A percentile compares a stretch with the other conserved stretches of the same genome.
Evolutionary conservation across 192 early-diverging fungal species (phyloP).

Genomic region (Umbelopsis ramanniana): DNA sequence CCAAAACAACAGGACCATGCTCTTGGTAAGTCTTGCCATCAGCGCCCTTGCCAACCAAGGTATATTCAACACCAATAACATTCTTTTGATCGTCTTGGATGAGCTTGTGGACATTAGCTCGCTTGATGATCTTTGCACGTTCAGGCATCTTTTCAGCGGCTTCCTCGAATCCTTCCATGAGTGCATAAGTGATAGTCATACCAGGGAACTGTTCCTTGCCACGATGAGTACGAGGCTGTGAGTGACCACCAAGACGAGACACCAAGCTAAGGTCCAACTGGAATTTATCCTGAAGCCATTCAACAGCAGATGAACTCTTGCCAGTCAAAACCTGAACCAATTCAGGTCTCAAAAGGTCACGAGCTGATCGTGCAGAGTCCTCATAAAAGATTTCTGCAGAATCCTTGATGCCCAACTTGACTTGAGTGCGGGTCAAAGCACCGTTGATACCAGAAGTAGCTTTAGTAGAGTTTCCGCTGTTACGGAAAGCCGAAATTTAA

Average conservation of each 20-base stretch:
- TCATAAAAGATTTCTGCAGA: slow-evolving; percentile 83
- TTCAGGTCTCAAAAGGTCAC: slow-evolving; percentile 77
- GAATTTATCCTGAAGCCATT: slow-evolving; percentile 94
- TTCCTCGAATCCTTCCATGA: slow-evolving; percentile 84
- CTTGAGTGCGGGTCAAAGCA: slow-evolving; percentile 86
- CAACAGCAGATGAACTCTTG: slow-evolving; percentile 85
- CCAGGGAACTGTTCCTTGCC: slow-evolving; percentile 82
- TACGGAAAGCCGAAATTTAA: slow-evolving; percentile 5
- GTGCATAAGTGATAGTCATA: slow-evolving; percentile 94
- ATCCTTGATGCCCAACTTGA: slow-evolving; percentile 70
- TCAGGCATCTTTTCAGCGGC: slow-evolving; percentile 64
- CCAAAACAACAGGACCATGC: slow-evolving; percentile 83
- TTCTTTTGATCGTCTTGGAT: slow-evolving; percentile 65
- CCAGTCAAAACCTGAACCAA: slow-evolving; percentile 86
- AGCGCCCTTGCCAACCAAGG: slow-evolving; percentile 45
- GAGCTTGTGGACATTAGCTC: slow-evolving; percentile 80
- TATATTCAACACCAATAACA: slow-evolving; percentile 86
- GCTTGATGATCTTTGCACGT: slow-evolving; percentile 80
- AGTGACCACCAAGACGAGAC: slow-evolving; percentile 91
- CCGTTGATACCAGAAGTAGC: slow-evolving; percentile 98
- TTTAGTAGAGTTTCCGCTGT: slow-evolving; percentile 93
- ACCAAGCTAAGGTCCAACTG: slow-evolving; percentile 86
- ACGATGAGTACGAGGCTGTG: slow-evolving; percentile 93
- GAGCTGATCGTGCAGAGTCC: slow-evolving; percentile 87
- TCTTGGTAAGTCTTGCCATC: slow-evolving; percentile 63